Evolutionary conservation across 805 yeast genomes (phyloP), one percentile per base, ranked within the genome.

Genomic region (Candida easanensis): DNA sequence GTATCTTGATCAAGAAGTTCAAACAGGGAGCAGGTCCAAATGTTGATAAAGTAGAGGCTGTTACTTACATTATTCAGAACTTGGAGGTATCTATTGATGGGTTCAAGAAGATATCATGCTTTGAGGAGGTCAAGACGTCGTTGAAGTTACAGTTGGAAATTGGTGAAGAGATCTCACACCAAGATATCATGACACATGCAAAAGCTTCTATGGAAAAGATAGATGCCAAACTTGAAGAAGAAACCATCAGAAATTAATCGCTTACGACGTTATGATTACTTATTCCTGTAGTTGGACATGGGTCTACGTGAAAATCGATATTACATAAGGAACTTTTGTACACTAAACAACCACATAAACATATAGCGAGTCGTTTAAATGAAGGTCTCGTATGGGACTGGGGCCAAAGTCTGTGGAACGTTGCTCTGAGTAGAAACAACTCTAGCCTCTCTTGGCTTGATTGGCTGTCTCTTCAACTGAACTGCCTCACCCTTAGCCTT

Each of bases 341-440:
- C 57, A 55, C 59, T 53, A 51, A 54, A 51, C 46, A 54, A 44
- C 41, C 45, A 47, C 45, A 46, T 42, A 39, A 50, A 50, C 45
- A 44, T 46, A 47, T 48, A 42, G 33, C 33, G 14, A 52, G 43
- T 38, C 54, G 58, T 42, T 85, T 89, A 93, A 79, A 93, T 93
- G 86, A 84, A 91, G 71, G 99, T 93, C 82, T 93, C 99, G 86
- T 93, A 93, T 71, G 99, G 85, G 79, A 88, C 90, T 76, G 99
- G 98, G 70, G 97, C 93, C 76, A 93, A 83, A 66, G 97, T 90
- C 74, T 90, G 96, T 67, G 98, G 97, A 64, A 79, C 76, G 77
- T 84, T 82, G 67, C 80, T 82, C 66, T 75, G 79, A 64, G 96
- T 82, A 52, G 90, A 69, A 65, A 93, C 84, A 65, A 84, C 75